A percentile compares a stretch with the other conserved stretches of the same genome.
Evolutionary conservation across 164 flowering plant species (phyloP).

Genomic region (Nelumbo lutea): DNA sequence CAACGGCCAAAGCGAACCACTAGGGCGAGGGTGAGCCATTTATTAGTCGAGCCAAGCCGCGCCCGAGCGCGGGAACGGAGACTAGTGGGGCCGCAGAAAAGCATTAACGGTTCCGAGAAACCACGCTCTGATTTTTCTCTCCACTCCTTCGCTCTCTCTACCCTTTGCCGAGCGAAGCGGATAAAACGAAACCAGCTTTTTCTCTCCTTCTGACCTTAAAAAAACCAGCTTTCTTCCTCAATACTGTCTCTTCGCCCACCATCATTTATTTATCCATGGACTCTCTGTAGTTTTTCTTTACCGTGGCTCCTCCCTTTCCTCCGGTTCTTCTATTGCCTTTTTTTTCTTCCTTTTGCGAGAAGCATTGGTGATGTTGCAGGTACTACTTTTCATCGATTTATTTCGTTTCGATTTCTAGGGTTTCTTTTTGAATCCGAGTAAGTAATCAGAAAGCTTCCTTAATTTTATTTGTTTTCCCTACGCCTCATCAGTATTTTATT

Average conservation of each 20-base stretch:
- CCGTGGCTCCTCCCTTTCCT: not conserved
- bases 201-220: not conserved
- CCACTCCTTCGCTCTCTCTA: not conserved
- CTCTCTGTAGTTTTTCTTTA: not conserved
- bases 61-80: not conserved
- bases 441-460: too few relatives aligned
- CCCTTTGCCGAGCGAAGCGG: constrained; percentile 8
- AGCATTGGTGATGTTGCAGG: constrained; percentile 8
- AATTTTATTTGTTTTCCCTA: too few relatives aligned
- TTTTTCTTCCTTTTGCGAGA: not conserved
- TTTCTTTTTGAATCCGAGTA: not conserved
- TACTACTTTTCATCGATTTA: not conserved
- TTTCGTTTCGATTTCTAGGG: constrained; percentile 4
- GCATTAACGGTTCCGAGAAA: constrained; percentile 3
- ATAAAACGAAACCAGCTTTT: constrained; percentile 2
- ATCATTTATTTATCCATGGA: not conserved
- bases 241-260: not conserved
- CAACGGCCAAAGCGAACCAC: too few relatives aligned
- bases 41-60: not conserved
- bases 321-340: not conserved
- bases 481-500: not conserved
- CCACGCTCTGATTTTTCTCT: not conserved
- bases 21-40: not conserved
- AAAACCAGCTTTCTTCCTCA: not conserved
- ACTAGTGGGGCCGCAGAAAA: not conserved